These are phyloP conservation scores for Botryotinia narcissicola DNA, from an alignment of 2,329 filamentous ascomycete genomes.

Conservation along the genomic window DNA sequence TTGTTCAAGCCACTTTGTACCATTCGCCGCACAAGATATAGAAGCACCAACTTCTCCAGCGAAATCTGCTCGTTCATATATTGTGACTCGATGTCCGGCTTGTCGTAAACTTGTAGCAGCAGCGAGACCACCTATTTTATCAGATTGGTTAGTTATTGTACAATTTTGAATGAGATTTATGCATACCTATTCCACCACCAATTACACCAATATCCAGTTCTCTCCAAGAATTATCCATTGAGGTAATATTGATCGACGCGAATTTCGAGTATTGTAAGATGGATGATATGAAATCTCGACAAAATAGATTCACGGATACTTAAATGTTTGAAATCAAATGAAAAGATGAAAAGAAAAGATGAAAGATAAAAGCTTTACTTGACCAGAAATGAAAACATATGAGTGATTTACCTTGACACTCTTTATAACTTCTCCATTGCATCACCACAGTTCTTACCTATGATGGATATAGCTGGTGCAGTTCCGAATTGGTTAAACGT, in stretches of 20 bases:
- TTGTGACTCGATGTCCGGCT: slow-evolving; percentile 54
- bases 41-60: slow-evolving; percentile 67
- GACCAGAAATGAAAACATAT: not conserved
- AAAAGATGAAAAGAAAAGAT: not conserved
- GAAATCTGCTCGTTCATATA: slow-evolving; percentile 66
- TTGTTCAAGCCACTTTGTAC: slow-evolving; percentile 66
- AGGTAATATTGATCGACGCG: not conserved
- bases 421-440: slow-evolving; percentile 5
- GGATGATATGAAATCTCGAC: not conserved
- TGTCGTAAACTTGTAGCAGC: slow-evolving; percentile 51
- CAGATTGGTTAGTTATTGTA: not conserved
- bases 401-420: not conserved
- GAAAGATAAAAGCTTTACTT: not conserved
- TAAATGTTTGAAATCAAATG: not conserved
- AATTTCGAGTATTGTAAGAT: not conserved
- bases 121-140: slow-evolving; percentile 46
- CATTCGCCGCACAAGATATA: slow-evolving; percentile 67
- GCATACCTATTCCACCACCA: slow-evolving; percentile 21
- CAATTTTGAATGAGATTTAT: too few relatives aligned
- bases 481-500: slow-evolving; percentile 6
- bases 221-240: slow-evolving; percentile 5
- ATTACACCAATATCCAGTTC: slow-evolving; percentile 18
- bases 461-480: not conserved
- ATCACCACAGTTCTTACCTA: slow-evolving; percentile 1
- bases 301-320: not conserved